A percentile compares a stretch with the other conserved stretches of the same genome.
Conservation (phyloP, 2,329 filamentous ascomycete species). For the Macrophomina tecta region DNA sequence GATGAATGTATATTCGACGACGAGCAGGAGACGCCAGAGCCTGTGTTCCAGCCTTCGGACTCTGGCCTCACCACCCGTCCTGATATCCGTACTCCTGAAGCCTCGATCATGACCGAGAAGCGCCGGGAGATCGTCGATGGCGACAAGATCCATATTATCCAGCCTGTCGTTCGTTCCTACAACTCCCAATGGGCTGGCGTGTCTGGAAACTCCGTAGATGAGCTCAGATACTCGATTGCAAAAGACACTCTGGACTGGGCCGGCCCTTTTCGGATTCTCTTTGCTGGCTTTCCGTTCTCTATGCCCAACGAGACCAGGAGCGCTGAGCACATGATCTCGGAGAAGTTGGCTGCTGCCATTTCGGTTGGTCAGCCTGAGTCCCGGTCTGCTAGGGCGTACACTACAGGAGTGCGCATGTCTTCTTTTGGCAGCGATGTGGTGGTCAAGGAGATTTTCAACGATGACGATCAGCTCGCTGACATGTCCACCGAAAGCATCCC, state of each 20-base stretch:
- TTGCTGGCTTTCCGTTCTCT: conserved; percentile 20
- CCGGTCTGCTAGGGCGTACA: background rate
- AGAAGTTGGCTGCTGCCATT: conserved; percentile 15
- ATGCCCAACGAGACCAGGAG: conserved; percentile 14
- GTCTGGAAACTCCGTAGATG: conserved; percentile 12
- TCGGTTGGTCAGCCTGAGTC: conserved; percentile 10
- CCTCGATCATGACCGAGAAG: conserved; percentile 20
- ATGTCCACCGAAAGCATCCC: conserved; percentile 15
- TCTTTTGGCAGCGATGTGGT: conserved; percentile 21
- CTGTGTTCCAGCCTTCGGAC: conserved; percentile 28
- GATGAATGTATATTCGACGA: conserved; percentile 11
- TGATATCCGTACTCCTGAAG: conserved; percentile 19
- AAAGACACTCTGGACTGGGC: conserved; percentile 10
- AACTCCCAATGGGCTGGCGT: conserved; percentile 13
- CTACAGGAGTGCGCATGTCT: conserved; percentile 38
- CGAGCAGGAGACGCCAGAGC: conserved; percentile 20
- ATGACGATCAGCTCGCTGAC: conserved; percentile 12
- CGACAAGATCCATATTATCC: conserved; percentile 7
- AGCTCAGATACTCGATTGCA: conserved; percentile 17
- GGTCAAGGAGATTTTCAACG: conserved; percentile 20
- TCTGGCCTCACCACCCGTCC: conserved; percentile 20
- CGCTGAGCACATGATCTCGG: conserved; percentile 15
- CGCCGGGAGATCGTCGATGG: conserved; percentile 3
- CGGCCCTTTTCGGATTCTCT: conserved; percentile 20
- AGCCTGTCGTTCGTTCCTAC: conserved; percentile 10